Evolutionary conservation across 2,329 filamentous ascomycete species (phyloP), one percentile per base, ranked within the genome.

Genomic region (Davidsoniella eucalypti): DNA sequence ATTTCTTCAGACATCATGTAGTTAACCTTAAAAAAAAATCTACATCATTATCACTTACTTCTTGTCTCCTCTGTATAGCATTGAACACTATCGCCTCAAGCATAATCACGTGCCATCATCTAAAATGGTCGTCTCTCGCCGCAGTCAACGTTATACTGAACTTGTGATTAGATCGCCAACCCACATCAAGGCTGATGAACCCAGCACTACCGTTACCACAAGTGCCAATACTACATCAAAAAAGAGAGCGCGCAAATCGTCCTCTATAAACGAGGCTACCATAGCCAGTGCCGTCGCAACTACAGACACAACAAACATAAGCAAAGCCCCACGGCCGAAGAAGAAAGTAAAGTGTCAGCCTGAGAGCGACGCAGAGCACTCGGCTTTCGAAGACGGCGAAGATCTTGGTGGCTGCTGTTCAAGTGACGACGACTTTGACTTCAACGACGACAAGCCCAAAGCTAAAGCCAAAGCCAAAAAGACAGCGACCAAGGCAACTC

Each of bases 371-470:
- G n/a, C 16, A 21, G 51, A 46, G 4, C 10, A 45, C 16, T 52
- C 47, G 8, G 47, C 8, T 9, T 52, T 52, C 42, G 51, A 49
- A 38, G 47, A 49, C 38, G 51, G 47, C 16, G 40, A 49, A 8
- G 23, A 42, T 9, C 42, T 50, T 10, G 41, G 41, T n/a, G 51
- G 51, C 23, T 49, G 46, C 18, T 52, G 51, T 16, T 44, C 43
- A 17, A 49, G 46, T 12, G 51, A 52, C 18, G 44, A 44, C 44
- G 50, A 52, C 37, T 48, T 49, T 40, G 51, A 52, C n/a, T 26
- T 45, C n/a, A 26, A 40, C 7, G 37, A 38, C 25, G 33, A 44
- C 16, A 39, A 17, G 5, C 12, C 25, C n/a, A 6, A 49, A 40
- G 7, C 38, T 9, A 6, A 49, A 40, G 7, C 29, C 43, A 37